Evolutionary conservation across 2,329 filamentous ascomycete genomes (phyloP).

Genomic region (Epichloe sylvatica): DNA sequence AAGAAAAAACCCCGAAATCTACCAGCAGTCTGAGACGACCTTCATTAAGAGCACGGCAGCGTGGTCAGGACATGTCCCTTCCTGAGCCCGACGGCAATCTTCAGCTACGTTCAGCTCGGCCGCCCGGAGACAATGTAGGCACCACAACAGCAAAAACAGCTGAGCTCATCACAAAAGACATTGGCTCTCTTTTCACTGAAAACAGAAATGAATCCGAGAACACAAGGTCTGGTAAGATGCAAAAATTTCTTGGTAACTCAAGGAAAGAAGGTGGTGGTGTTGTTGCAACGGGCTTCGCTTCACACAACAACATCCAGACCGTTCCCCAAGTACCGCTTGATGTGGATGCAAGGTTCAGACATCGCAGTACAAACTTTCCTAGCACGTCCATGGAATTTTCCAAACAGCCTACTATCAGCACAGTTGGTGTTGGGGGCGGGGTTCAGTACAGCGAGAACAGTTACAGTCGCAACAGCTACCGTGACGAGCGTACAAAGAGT

Average conservation of each 20-base stretch:
- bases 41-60: neutral
- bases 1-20: neutral
- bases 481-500: neutral
- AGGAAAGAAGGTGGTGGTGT: neutral
- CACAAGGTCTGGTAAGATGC: slow-evolving; percentile 7
- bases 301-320: slow-evolving; percentile 6
- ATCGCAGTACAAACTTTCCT: slow-evolving; percentile 21
- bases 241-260: neutral
- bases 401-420: slow-evolving; percentile 27
- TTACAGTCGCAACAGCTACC: neutral
- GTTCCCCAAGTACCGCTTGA: slow-evolving; percentile 24
- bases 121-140: neutral
- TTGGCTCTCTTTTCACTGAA: neutral
- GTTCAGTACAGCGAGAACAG: slow-evolving; percentile 8
- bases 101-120: neutral
- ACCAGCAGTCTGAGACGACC: neutral
- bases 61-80: neutral
- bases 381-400: slow-evolving; percentile 22
- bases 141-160: neutral
- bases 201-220: neutral
- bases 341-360: slow-evolving; percentile 22
- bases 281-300: neutral
- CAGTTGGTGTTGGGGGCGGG: slow-evolving; percentile 32
- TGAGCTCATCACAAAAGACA: neutral
- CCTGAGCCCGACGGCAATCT: neutral